Evolutionary conservation across 164 flowering plant genomes (phyloP), one percentile per base, ranked within the genome.

Genomic region (Chimonanthus praecox): DNA sequence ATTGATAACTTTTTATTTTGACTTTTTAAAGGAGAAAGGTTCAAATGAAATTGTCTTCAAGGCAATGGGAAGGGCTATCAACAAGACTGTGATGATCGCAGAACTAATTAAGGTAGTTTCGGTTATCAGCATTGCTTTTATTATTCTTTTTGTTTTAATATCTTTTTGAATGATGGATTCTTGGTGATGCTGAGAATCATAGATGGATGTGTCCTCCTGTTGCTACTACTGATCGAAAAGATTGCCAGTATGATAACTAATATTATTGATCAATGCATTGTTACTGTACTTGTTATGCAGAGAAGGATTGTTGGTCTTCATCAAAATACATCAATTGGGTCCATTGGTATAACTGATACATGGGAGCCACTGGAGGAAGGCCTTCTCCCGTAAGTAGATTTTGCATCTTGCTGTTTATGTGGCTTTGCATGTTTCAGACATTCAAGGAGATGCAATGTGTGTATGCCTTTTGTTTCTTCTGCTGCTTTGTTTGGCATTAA

Each of bases 301-400:
- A 87, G 91, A 70, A 85, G 93, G 77, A 87, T 89, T 82, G 86
- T 63, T 67, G 89, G 82, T 74, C 89, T 89, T 48, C 93, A 89
- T 71, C 93, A 89, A 73, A 84, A 74, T 49, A 86, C 91, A 16
- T 67, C 83, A 15, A 82, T 84, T 74, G 91, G 93, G 60, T 89
- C 93, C 7, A 87, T 82, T 13, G 91, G 87, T 67, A 89, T 89
- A 69, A 89, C 88, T 21, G 92, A 89, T 67, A 75, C 64, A 16
- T 89, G 89, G 89, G 92, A 89, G 79, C 91, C 93, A 6, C 77
- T 87, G n/a, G 93, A 89, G 71, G 93, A 89, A 81, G 93, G 93
- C 84, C 87, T 89, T 69, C 87, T 86, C 68, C 88, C 87, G 93
- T 89, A 82, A 75, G 90, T 20, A 64, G 10, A 49, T 50, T 44